Evolutionary conservation across 2,329 filamentous ascomycete species (phyloP).

Genomic region (Fonsecaea erecta): DNA sequence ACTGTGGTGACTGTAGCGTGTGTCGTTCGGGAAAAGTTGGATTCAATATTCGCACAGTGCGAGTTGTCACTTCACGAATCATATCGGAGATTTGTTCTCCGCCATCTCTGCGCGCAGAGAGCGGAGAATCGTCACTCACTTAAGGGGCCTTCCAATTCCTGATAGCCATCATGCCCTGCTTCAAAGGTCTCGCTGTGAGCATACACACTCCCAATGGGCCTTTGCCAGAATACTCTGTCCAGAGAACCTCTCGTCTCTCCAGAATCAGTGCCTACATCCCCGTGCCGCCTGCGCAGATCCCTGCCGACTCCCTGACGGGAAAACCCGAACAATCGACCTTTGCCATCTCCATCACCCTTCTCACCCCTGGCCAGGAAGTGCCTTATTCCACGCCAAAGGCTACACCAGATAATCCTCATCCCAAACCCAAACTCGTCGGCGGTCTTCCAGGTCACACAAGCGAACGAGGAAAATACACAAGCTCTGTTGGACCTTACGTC

Average conservation of each 20-base stretch:
- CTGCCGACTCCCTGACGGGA: constrained; percentile 64
- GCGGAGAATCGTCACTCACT: constrained; percentile 23
- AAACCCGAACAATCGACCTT: constrained; percentile 94
- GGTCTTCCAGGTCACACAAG: constrained; percentile 62
- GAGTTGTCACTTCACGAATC: constrained; percentile 1
- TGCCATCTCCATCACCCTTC: constrained; percentile 94
- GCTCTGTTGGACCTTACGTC: constrained; percentile 79
- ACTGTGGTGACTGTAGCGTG: not conserved
- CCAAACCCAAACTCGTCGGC: constrained; percentile 80
- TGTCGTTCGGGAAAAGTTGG: constrained; percentile 19
- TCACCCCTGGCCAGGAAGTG: constrained; percentile 84
- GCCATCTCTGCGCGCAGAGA: constrained; percentile 27
- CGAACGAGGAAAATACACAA: constrained; percentile 58
- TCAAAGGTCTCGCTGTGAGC: constrained; percentile 98
- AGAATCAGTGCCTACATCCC: constrained; percentile 98
- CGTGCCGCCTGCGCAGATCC: constrained; percentile 83
- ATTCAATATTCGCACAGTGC: constrained; percentile 1
- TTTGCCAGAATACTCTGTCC: constrained; percentile 89
- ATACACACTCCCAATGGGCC: constrained; percentile 83
- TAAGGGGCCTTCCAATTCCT: constrained; percentile 2
- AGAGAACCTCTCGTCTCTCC: constrained; percentile 87
- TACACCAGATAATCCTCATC: constrained; percentile 74
- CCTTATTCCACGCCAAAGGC: constrained; percentile 90
- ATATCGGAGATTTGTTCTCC: constrained; percentile 24
- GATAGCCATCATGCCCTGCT: constrained; percentile 75